Evolutionary conservation across 192 early-diverging fungal species (phyloP).

Genomic region (Spizellomyces sp.): DNA sequence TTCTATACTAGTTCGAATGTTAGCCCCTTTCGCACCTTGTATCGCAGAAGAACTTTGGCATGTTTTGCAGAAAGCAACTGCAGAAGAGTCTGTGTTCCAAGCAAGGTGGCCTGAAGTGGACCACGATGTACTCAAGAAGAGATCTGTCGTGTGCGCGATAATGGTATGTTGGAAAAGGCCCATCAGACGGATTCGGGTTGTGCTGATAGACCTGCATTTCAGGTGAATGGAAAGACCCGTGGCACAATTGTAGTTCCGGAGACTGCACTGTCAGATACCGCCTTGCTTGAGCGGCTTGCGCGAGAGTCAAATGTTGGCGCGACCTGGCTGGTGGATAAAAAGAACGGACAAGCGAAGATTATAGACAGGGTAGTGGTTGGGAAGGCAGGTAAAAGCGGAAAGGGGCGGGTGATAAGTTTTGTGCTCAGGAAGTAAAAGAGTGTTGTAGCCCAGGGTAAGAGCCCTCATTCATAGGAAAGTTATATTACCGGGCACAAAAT

Average conservation of each 20-base stretch:
- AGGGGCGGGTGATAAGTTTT: slow-evolving; percentile 70
- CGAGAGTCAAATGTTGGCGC: slow-evolving; percentile 12
- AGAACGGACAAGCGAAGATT: slow-evolving; percentile 39
- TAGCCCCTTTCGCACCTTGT: slow-evolving; percentile 43
- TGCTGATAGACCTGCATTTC: not conserved
- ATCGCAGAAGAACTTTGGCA: slow-evolving; percentile 30
- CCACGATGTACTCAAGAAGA: slow-evolving; percentile 7
- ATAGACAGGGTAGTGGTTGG: slow-evolving; percentile 68
- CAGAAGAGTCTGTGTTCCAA: not conserved
- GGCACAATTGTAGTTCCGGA: slow-evolving; percentile 59
- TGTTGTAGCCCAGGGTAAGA: too few relatives aligned
- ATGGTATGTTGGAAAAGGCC: slow-evolving; percentile 21
- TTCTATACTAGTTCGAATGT: slow-evolving; percentile 21
- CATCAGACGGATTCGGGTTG: not conserved
- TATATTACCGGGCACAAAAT: too few relatives aligned
- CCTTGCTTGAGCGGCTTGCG: slow-evolving; percentile 44
- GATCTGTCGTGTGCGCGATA: slow-evolving; percentile 25
- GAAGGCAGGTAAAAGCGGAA: slow-evolving; percentile 58
- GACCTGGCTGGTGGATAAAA: slow-evolving; percentile 30
- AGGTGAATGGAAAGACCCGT: slow-evolving; percentile 80
- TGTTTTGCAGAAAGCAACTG: slow-evolving; percentile 2
- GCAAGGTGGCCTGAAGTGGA: slow-evolving; percentile 26
- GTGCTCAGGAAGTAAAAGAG: slow-evolving; percentile 32
- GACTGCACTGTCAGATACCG: slow-evolving; percentile 33
- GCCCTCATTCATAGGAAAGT: too few relatives aligned